These are phyloP conservation scores for Cadophora luteo-olivacea DNA, from an alignment of 2,329 filamentous ascomycete species.

Conservation along the genomic window DNA sequence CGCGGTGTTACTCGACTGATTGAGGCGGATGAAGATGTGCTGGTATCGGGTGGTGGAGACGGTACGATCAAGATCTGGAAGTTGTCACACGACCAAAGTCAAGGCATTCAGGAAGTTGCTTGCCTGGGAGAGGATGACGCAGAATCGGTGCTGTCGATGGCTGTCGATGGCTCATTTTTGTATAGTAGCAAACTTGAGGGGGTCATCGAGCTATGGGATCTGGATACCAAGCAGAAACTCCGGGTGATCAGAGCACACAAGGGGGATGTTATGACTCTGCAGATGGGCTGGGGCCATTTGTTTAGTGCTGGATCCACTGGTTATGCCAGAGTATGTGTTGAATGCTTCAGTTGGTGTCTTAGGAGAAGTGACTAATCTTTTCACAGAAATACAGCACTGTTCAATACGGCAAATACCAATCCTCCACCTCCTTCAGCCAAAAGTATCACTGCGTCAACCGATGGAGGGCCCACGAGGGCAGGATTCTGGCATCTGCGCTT, in stretches of 20 bases:
- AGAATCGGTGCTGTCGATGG: conserved; percentile 75
- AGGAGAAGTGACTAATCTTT: conserved; percentile 15
- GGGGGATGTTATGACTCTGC: conserved; percentile 84
- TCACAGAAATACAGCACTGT: conserved; percentile 69
- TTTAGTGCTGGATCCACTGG: conserved; percentile 92
- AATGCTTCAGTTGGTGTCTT: background rate
- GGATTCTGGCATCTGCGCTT: conserved; percentile 84
- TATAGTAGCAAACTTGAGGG: conserved; percentile 90
- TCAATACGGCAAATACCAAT: conserved; percentile 64
- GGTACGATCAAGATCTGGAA: conserved; percentile 96
- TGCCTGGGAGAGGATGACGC: conserved; percentile 65
- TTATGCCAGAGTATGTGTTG: conserved; percentile 74
- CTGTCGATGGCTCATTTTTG: conserved; percentile 87
- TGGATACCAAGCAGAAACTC: conserved; percentile 90
- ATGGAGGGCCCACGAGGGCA: conserved; percentile 85
- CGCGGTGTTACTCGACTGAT: conserved; percentile 71
- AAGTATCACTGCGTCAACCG: conserved; percentile 81
- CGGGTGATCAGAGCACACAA: conserved; percentile 83
- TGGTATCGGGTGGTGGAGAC: conserved; percentile 92
- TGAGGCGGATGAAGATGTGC: conserved; percentile 76
- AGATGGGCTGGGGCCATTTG: conserved; percentile 83
- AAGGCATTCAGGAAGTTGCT: conserved; percentile 74
- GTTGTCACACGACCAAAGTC: conserved; percentile 60
- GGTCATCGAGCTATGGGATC: conserved; percentile 93
- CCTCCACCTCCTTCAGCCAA: conserved; percentile 65